These are phyloP conservation scores for Protomyces inouyei DNA, from an alignment of 1,139 yeast species.

Conservation along the genomic window DNA sequence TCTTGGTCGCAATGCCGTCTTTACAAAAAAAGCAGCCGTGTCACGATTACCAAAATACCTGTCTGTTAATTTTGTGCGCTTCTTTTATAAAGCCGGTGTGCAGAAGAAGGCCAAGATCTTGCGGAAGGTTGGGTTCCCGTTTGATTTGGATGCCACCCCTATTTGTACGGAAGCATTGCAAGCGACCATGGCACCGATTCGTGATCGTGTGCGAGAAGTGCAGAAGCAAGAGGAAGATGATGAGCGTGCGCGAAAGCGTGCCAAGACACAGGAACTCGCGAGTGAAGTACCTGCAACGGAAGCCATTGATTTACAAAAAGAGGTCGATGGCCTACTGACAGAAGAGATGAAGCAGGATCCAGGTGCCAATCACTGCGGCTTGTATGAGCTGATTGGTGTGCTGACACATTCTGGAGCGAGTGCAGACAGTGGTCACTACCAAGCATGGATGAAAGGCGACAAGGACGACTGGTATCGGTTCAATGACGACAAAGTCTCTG, in stretches of 20 bases:
- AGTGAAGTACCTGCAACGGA: conserved; percentile 32
- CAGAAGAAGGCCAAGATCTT: conserved; percentile 86
- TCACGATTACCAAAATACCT: conserved; percentile 80
- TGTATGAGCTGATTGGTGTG: conserved; percentile 76
- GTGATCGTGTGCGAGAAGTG: conserved; percentile 72
- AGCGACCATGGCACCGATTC: conserved; percentile 58
- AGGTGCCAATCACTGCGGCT: conserved; percentile 81
- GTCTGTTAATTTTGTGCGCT: conserved; percentile 88
- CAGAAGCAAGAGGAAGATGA: conserved; percentile 73
- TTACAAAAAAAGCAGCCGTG: conserved; percentile 63
- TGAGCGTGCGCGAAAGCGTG: conserved; percentile 67
- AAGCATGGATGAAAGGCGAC: conserved; percentile 61
- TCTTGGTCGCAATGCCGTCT: conserved; percentile 65
- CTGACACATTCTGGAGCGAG: conserved; percentile 93
- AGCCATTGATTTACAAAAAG: conserved; percentile 34
- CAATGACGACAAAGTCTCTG: conserved; percentile 85
- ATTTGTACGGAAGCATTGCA: conserved; percentile 72
- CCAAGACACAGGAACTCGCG: conserved; percentile 31
- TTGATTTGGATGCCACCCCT: conserved; percentile 82
- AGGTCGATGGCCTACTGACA: conserved; percentile 35
- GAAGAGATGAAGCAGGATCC: conserved; percentile 41
- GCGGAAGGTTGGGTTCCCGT: conserved; percentile 91
- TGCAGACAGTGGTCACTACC: conserved; percentile 97
- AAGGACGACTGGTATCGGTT: conserved; percentile 81
- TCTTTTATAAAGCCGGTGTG: conserved; percentile 92